A percentile compares a stretch with the other conserved stretches of the same genome.
phyloP scores from a whole-genome alignment of 2,329 filamentous ascomycete species.

The Leptographium wingfieldii region DNA sequence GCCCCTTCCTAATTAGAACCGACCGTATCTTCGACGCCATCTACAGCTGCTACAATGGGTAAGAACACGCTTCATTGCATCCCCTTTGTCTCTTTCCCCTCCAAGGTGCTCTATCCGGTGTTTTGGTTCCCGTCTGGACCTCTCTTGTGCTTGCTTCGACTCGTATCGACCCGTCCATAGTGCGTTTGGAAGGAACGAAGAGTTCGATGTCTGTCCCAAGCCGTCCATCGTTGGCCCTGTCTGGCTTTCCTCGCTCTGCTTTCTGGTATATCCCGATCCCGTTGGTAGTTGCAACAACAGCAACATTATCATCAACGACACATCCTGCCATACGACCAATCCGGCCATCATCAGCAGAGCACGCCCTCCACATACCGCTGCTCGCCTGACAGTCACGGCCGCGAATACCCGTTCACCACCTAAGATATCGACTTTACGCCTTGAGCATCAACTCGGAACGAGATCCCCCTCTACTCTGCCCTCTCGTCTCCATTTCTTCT shows the following conservation, averaged over 20 bases:
- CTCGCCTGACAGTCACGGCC: background rate
- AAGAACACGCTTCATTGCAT: conserved; percentile 23
- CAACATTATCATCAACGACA: background rate
- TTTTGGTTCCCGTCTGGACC: conserved; percentile 6
- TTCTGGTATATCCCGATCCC: background rate
- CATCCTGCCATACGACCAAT: background rate
- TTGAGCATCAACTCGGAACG: conserved; percentile 8
- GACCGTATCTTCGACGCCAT: background rate
- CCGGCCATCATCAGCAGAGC: background rate
- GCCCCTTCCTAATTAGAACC: conserved; percentile 10
- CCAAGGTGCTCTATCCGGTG: background rate
- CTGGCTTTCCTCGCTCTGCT: background rate
- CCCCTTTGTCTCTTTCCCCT: background rate
- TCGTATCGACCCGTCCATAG: background rate
- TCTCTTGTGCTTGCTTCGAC: background rate
- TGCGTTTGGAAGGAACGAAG: background rate
- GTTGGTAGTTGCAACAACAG: background rate
- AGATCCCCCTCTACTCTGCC: background rate
- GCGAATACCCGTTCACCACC: background rate
- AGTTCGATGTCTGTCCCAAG: background rate
- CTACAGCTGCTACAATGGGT: conserved; percentile 28
- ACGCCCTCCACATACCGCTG: background rate
- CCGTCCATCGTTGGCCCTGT: background rate
- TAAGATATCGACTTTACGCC: conserved; percentile 17
- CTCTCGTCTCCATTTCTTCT: conserved; percentile 5